These are phyloP conservation scores for Taphrina communis DNA, from an alignment of 1,139 yeast genomes.

Conservation along the genomic window DNA sequence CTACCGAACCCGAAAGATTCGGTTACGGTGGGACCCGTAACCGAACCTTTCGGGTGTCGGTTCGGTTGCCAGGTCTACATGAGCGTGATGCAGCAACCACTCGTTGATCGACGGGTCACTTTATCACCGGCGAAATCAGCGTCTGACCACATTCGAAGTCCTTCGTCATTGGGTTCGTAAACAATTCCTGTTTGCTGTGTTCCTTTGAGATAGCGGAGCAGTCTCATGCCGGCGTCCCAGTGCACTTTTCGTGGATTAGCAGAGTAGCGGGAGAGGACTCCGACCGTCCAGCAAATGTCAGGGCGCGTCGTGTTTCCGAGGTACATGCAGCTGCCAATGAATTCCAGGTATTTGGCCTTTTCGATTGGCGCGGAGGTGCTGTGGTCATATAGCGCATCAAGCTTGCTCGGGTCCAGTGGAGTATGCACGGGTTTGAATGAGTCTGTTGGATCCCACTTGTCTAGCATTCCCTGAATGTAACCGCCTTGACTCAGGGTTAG, in stretches of 20 bases:
- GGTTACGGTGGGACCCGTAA: too few species aligned
- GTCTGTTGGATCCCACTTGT: neutral
- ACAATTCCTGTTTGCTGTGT: too few species aligned
- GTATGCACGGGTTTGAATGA: neutral
- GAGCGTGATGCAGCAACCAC: too few species aligned
- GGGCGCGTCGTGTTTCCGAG: neutral
- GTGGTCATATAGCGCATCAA: too few species aligned
- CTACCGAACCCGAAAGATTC: too few species aligned
- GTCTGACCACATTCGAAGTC: neutral
- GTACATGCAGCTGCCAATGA: neutral
- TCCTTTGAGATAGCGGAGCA: neutral
- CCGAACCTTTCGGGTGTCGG: too few species aligned
- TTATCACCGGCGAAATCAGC: neutral
- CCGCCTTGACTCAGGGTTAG: neutral
- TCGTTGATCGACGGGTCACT: too few species aligned
- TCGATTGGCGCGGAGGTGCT: too few species aligned
- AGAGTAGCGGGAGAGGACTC: neutral
- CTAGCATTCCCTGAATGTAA: neutral
- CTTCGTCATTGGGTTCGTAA: too few species aligned
- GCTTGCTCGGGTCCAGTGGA: too few species aligned
- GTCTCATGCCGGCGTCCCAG: neutral
- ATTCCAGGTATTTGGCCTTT: neutral
- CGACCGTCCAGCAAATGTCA: neutral
- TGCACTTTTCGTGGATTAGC: neutral
- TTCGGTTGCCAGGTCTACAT: too few species aligned